A percentile compares a stretch with the other conserved stretches of the same genome.
Conservation (phyloP, 345 rosid species). For the Brassica cretica region DNA sequence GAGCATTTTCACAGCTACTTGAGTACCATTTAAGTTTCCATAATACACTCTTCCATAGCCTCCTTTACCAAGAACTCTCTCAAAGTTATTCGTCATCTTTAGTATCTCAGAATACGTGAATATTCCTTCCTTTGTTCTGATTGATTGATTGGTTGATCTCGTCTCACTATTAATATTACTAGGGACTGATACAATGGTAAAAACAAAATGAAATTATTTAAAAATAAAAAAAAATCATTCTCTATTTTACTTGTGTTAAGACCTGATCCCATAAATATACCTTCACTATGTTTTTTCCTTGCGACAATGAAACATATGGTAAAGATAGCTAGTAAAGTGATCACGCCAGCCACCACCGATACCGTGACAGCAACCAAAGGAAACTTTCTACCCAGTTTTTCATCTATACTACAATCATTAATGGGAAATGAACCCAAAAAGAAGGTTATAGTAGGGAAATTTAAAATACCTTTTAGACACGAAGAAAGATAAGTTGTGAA, state of each 20-base stretch:
- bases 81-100: slow-evolving; percentile 34
- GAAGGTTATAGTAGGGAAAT: neutral
- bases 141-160: slow-evolving; percentile 7
- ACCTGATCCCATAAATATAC: slow-evolving; percentile 11
- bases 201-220: neutral
- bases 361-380: neutral
- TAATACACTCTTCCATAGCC: slow-evolving; percentile 38
- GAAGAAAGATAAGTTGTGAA: neutral
- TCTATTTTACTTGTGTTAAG: neutral
- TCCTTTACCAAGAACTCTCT: slow-evolving; percentile 40
- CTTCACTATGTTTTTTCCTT: slow-evolving; percentile 9
- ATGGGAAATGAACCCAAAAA: neutral
- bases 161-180: neutral
- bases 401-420: slow-evolving; percentile 19
- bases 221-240: neutral
- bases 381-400: neutral
- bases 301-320: slow-evolving; percentile 1
- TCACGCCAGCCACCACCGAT: slow-evolving; percentile 14
- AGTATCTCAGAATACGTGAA: slow-evolving; percentile 35
- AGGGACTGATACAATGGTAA: slow-evolving; percentile 2
- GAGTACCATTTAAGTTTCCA: slow-evolving; percentile 31
- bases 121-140: neutral
- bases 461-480: neutral
- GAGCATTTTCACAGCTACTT: slow-evolving; percentile 44
- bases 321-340: neutral